Conservation (phyloP, 441 rosid genomes). For the Croton setiger region DNA sequence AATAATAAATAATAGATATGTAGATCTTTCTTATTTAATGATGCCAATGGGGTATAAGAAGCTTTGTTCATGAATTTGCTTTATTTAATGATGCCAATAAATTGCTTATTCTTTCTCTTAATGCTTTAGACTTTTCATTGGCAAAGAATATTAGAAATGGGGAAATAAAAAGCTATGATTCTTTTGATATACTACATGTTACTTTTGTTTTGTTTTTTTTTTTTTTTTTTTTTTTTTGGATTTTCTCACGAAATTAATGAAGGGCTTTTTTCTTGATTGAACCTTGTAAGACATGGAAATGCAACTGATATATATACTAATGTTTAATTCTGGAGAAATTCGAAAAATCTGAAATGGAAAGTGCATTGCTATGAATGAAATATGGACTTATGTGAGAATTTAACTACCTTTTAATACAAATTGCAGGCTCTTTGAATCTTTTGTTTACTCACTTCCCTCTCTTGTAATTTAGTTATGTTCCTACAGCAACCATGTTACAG, state of each 20-base stretch:
- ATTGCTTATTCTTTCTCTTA: background rate
- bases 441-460: constrained; percentile 2
- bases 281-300: background rate
- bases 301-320: background rate
- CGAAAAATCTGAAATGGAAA: background rate
- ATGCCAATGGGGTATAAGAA: background rate
- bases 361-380: background rate
- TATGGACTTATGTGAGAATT: no score
- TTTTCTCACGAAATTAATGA: no score
- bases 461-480: constrained; percentile 37
- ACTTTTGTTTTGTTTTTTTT: no score
- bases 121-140: background rate
- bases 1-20: background rate
- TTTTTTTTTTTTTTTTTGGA: no score
- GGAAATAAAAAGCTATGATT: background rate
- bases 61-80: no score
- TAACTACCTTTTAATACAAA: background rate
- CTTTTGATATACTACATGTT: no score
- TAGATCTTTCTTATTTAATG: background rate
- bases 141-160: background rate
- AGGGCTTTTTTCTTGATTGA: background rate
- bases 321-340: background rate
- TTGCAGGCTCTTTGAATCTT: background rate
- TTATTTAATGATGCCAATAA: background rate
- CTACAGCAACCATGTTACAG: constrained; percentile 32